These are phyloP conservation scores for Blastobotrys illinoisensis DNA, from an alignment of 1,139 yeast genomes.

Conservation along the genomic window DNA sequence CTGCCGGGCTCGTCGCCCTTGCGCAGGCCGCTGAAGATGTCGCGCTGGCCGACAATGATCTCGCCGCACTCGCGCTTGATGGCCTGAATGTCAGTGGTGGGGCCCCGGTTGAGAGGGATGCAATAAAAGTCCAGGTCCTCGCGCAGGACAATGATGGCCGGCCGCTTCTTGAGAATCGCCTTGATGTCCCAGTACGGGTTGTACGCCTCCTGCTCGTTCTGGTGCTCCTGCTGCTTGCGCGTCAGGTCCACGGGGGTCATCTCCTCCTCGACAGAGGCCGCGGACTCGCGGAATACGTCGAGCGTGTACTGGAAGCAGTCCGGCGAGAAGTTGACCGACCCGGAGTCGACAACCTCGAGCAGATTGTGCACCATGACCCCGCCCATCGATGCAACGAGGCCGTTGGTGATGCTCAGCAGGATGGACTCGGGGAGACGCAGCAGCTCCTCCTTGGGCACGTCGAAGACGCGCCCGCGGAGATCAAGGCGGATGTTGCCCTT, in stretches of 20 bases:
- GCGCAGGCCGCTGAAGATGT: constrained; percentile 66
- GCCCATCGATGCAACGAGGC: constrained; percentile 44
- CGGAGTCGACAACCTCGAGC: constrained; percentile 12
- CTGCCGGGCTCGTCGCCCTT: constrained; percentile 60
- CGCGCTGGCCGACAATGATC: constrained; percentile 47
- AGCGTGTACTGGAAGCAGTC: constrained; percentile 79
- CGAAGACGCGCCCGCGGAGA: constrained; percentile 58
- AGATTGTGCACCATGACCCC: constrained; percentile 4
- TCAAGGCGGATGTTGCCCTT: constrained; percentile 48
- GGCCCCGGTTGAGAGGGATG: constrained; percentile 51
- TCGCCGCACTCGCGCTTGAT: constrained; percentile 70
- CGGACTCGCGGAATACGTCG: constrained; percentile 51
- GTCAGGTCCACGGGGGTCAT: neutral
- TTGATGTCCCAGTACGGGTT: neutral
- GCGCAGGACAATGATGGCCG: constrained; percentile 85
- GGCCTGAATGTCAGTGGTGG: constrained; percentile 42
- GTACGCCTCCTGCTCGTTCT: neutral
- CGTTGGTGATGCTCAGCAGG: constrained; percentile 78
- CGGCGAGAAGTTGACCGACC: constrained; percentile 64
- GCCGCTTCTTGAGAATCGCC: constrained; percentile 54
- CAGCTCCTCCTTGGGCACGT: constrained; percentile 79
- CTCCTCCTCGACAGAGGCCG: constrained; percentile 12
- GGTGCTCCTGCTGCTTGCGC: neutral
- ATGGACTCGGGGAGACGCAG: constrained; percentile 90
- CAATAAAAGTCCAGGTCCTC: constrained; percentile 95